Evolutionary conservation across 257 asterid genomes (phyloP).

Genomic region (Cordia subcordata): DNA sequence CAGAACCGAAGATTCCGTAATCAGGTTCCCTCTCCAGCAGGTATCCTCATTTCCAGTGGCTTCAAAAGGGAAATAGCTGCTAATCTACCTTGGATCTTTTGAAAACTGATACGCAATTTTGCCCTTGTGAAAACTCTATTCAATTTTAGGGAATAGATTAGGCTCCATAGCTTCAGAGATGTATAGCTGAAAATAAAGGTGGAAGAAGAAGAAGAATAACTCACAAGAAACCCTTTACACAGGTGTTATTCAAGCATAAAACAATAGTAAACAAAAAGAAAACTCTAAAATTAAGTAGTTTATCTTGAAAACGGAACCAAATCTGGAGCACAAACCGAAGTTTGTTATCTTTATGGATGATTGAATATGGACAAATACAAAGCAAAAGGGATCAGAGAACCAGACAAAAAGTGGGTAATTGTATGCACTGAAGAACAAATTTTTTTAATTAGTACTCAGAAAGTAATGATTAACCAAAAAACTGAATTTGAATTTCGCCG

Average conservation of each 20-base stretch:
- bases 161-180: constrained; percentile 15
- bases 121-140: constrained; percentile 5
- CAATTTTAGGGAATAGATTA: constrained; percentile 7
- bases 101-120: constrained; percentile 10
- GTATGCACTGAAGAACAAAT: constrained; percentile 28
- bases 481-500: constrained; percentile 33
- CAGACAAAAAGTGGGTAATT: constrained; percentile 31
- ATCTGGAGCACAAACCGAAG: constrained; percentile 13
- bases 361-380: constrained; percentile 25
- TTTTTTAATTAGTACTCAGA: constrained; percentile 29
- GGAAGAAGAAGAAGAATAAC: constrained; percentile 12
- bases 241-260: background rate
- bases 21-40: constrained; percentile 8
- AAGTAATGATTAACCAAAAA: constrained; percentile 14
- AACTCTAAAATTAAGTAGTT: constrained; percentile 16
- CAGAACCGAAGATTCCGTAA: background rate
- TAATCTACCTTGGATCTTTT: constrained; percentile 9
- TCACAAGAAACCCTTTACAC: background rate
- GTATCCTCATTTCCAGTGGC: constrained; percentile 16
- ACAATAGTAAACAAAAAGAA: constrained; percentile 10
- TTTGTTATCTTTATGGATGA: constrained; percentile 19
- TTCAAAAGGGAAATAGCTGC: constrained; percentile 4
- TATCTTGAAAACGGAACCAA: constrained; percentile 14
- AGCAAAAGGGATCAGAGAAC: constrained; percentile 22
- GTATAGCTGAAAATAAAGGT: constrained; percentile 7